Base-by-base conservation (phyloP, 257 asterid species). In the Linaria vulgaris region DNA sequence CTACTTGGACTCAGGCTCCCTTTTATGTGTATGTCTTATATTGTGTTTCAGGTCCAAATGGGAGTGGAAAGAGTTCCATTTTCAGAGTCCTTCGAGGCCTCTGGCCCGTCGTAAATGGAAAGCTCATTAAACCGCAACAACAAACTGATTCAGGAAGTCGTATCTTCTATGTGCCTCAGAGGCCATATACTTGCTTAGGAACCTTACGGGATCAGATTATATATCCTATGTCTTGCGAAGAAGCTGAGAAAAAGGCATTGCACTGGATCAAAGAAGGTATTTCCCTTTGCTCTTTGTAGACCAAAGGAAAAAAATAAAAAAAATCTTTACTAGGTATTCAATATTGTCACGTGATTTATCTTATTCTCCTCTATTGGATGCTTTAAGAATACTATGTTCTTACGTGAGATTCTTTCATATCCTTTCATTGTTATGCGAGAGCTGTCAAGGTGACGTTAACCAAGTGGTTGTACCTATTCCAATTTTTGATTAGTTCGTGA, bases 31-130 rank as follows among this genome's bases (percentile, higher is more conserved):
- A 27, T 16, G 52, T 37, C 34, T 71, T 45, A 53, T 38, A 6
- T 51, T 43, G 0, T 53, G 55, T 27, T 44, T 79, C 77, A 94
- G 97, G 99, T 71, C 99, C 99, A 69, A 94, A 94, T 76, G 99
- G 99, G 71, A 94, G 97, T 77, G 99, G 99, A 50, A 90, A 94
- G 83, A 94, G 99, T 76, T 94, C 99, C 12, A 76, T 94, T 73
- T 94, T 94, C 82, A 74, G 99, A 83, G 99, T 90, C 58, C 95
- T 94, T 56, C 82, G 96, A 57, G 97, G 95, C 63, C 95, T 94
- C 51, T 94, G 99, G 99, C 99, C 97, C 20, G 90, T 86, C 66
- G 89, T 87, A 47, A 81, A 80, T 73, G 97, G 99, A 63, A 84
- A 73, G 62, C 95, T 90, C 46, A 68, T 73, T 45, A 90, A 70